Conservation (phyloP, 2,329 filamentous ascomycete genomes). For the Trichoderma arundinaceum region DNA sequence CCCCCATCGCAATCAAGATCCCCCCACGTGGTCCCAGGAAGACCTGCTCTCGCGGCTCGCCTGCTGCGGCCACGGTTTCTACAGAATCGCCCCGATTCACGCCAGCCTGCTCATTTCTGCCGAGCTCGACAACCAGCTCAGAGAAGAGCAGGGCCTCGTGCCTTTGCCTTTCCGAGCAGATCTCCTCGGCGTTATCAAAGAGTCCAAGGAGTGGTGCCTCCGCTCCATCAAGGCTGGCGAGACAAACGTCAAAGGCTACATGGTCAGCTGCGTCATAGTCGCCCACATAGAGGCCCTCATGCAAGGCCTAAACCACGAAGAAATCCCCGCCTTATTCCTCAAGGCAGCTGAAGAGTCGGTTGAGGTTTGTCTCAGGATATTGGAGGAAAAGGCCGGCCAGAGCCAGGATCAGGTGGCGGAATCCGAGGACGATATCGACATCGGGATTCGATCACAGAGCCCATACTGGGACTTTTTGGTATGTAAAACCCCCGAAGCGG, state of each 20-base stretch:
- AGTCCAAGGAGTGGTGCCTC: conserved; percentile 49
- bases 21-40: conserved; percentile 24
- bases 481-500: not conserved
- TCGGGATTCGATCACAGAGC: conserved; percentile 22
- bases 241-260: conserved; percentile 60
- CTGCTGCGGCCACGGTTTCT: conserved; percentile 49
- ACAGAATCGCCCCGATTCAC: conserved; percentile 45
- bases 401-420: conserved; percentile 16
- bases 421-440: not conserved
- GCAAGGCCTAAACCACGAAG: conserved; percentile 43
- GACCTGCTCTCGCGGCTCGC: conserved; percentile 48
- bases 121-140: conserved; percentile 50
- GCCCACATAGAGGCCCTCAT: conserved; percentile 52
- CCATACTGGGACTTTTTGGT: conserved; percentile 40
- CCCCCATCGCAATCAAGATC: not conserved
- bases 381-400: conserved; percentile 42
- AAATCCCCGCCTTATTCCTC: conserved; percentile 45
- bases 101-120: conserved; percentile 46
- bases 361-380: conserved; percentile 42
- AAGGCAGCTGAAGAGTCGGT: conserved; percentile 47
- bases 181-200: conserved; percentile 49
- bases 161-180: conserved; percentile 47
- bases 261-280: conserved; percentile 44
- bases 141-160: conserved; percentile 49
- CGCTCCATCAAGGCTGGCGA: conserved; percentile 54